These are phyloP conservation scores for Singerocomus rubriflavus DNA, from an alignment of 1,284 basidiomycete species.

Conservation along the genomic window DNA sequence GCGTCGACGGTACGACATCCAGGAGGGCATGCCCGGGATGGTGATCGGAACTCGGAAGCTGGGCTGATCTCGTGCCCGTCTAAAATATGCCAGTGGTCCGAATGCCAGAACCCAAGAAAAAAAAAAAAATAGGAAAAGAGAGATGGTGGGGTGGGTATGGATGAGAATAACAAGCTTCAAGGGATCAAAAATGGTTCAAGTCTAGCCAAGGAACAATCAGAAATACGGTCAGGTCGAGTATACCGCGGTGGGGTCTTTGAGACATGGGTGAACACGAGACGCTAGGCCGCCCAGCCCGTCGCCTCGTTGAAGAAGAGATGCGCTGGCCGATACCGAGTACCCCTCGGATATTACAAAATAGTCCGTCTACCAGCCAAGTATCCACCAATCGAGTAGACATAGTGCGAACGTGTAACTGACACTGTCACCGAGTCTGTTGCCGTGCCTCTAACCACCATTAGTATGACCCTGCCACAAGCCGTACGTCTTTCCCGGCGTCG, in stretches of 20 bases:
- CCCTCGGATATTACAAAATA: conserved; percentile 20
- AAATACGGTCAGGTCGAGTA: neutral
- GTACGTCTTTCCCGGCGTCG: conserved; percentile 88
- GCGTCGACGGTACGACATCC: too few relatives aligned
- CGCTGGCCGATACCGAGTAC: conserved; percentile 5
- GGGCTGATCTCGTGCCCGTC: too few relatives aligned
- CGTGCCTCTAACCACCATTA: conserved; percentile 43
- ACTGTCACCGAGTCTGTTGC: neutral
- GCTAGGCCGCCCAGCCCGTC: neutral
- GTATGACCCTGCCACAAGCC: conserved; percentile 84
- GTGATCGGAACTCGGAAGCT: too few relatives aligned
- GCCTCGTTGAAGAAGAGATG: neutral
- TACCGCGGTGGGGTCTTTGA: neutral
- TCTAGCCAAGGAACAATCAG: too few relatives aligned
- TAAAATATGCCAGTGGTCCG: too few relatives aligned
- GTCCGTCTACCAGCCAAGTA: conserved; percentile 13
- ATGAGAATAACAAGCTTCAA: too few relatives aligned
- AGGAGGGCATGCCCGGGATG: too few relatives aligned
- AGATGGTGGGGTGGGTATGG: too few relatives aligned
- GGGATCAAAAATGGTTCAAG: too few relatives aligned
- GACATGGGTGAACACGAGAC: neutral
- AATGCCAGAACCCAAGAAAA: too few relatives aligned
- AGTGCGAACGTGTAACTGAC: conserved; percentile 9
- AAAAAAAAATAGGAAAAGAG: too few relatives aligned
- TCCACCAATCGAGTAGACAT: conserved; percentile 14